Base-by-base conservation (phyloP, 2,329 filamentous ascomycete genomes). In the Aspergillus sp. region DNA sequence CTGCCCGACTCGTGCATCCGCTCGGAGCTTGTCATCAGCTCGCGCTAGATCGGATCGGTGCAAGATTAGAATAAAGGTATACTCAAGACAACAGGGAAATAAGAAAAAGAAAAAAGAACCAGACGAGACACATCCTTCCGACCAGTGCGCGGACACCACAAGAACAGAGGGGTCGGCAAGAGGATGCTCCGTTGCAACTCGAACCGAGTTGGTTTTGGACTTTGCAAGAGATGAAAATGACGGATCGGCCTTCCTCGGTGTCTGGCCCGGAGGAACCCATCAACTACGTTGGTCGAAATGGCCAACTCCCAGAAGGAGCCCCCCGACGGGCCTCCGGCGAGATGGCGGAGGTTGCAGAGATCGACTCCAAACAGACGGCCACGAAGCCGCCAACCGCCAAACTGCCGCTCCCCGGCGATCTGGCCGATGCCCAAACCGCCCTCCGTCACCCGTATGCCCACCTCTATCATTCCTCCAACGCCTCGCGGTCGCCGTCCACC, bases 401-500 rank as follows among this genome's bases (percentile, higher is more conserved):
- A 60, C 56, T 60, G 5, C 40, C 64, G n/a, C 51, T 60, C 1
- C 56, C 58, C n/a, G 56, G 55, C 20, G 64, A 69, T 34, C 52
- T 66, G 11, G 50, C 62, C 23, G 68, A 69, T 34, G 63, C 64
- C n/a, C 63, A 69, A 44, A 50, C 66, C 5, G 57, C 66, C 29
- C 59, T 70, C 36, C 68, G 68, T 44, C 68, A 70, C 51, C 60
- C 64, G 1, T 69, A 67, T 34, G 60, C 65, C 47, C 64, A 69
- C 52, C 54, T 71, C 16, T 65, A 72, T 41, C 64, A 70, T 52
- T 70, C 67, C 34, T 67, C 70, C 19, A 69, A 61, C 44, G 60
- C 67, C 32, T 73, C 72, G 7, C 60, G 65, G 43, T 62, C 63
- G 4, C 63, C 67, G 23, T 75, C 73, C 25, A 68, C 65, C 34